Conservation (phyloP, 768 basidiomycete genomes). For the Clathrus columnatus region DNA sequence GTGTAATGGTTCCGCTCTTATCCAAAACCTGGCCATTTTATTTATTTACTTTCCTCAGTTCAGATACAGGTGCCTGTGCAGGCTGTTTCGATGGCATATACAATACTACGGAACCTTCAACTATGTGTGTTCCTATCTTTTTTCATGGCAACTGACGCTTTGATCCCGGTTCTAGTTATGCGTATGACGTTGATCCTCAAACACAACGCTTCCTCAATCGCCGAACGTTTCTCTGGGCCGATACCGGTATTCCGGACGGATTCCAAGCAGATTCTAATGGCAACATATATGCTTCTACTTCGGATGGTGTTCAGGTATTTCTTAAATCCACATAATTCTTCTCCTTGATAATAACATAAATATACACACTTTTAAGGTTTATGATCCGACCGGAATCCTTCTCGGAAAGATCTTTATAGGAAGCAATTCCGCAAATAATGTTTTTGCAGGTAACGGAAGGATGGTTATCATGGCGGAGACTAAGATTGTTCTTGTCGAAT, state of each 20-base stretch:
- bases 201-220: conserved; percentile 50
- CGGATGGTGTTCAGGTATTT: conserved; percentile 57
- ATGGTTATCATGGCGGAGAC: conserved; percentile 34
- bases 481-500: conserved; percentile 29
- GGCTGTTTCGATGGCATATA: conserved; percentile 22
- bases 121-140: conserved; percentile 40
- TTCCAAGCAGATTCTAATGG: conserved; percentile 54
- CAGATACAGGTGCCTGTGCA: conserved; percentile 6
- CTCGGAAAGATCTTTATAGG: conserved; percentile 57
- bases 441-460: conserved; percentile 32
- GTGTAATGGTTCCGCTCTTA: conserved; percentile 32
- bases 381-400: conserved; percentile 44
- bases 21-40: not conserved
- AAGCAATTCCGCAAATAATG: conserved; percentile 28
- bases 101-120: conserved; percentile 53
- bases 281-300: conserved; percentile 59
- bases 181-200: conserved; percentile 53
- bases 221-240: conserved; percentile 57
- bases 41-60: not conserved
- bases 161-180: conserved; percentile 40
- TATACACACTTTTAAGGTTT: conserved; percentile 30
- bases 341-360: not conserved
- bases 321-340: not conserved
- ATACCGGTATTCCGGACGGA: conserved; percentile 61
- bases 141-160: not conserved